phyloP scores from a whole-genome alignment of 176 grass and related monocot species.

The Oryza meyeriana region DNA sequence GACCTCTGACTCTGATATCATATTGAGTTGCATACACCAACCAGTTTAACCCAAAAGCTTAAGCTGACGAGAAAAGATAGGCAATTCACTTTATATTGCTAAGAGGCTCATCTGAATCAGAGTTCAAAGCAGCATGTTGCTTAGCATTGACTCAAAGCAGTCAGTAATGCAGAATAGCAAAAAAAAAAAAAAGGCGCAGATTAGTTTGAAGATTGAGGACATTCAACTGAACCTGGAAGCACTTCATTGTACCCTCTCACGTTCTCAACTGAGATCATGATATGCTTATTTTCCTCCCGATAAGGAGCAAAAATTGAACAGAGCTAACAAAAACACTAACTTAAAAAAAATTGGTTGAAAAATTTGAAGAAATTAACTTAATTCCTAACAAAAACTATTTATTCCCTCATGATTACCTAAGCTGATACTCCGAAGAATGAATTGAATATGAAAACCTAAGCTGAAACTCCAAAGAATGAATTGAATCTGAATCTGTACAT shows the following conservation, averaged over 20 bases:
- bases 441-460: slow-evolving; percentile 28
- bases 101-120: slow-evolving; percentile 2
- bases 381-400: slow-evolving; percentile 1
- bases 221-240: slow-evolving; percentile 7
- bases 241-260: not conserved
- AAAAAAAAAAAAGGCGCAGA: not conserved
- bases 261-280: not conserved
- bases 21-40: too few species aligned
- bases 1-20: too few species aligned
- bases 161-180: not conserved
- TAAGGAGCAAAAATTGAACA: not conserved
- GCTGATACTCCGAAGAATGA: slow-evolving; percentile 30
- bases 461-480: slow-evolving; percentile 32
- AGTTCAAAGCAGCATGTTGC: not conserved
- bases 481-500: slow-evolving; percentile 37
- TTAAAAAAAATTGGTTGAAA: not conserved
- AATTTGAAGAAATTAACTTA: not conserved
- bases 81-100: too few species aligned
- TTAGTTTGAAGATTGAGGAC: not conserved
- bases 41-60: too few species aligned
- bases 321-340: not conserved
- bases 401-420: slow-evolving; percentile 27
- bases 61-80: too few species aligned
- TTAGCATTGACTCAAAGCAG: slow-evolving; percentile 2
- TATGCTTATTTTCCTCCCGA: slow-evolving; percentile 35